Percentiles rank a stretch among this genome's conserved stretches.
Evolutionary conservation across 306 rosid species (phyloP).

Genomic region (Ormosia emarginata): DNA sequence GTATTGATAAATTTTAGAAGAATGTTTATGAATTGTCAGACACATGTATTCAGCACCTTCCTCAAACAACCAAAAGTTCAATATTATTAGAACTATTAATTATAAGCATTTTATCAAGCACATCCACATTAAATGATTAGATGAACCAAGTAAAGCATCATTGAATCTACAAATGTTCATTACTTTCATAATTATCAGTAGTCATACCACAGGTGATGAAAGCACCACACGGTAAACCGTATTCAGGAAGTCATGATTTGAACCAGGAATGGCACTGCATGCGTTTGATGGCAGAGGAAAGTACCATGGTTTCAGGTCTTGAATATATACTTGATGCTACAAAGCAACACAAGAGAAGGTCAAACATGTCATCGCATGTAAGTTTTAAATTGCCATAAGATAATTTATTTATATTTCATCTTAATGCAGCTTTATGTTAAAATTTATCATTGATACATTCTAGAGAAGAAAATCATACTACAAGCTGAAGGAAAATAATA

Average conservation of each 20-base stretch:
- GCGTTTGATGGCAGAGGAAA: conserved; percentile 77
- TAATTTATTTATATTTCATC: neutral
- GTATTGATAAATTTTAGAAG: neutral
- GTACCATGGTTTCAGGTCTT: conserved; percentile 76
- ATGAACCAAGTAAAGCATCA: conserved; percentile 2
- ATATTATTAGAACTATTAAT: neutral
- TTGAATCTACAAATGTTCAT: neutral
- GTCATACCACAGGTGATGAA: conserved; percentile 89
- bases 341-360: conserved; percentile 28
- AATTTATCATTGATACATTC: conserved; percentile 1
- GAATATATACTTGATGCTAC: conserved; percentile 52
- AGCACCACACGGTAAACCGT: conserved; percentile 72
- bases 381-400: neutral
- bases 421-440: neutral
- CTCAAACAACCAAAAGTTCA: neutral
- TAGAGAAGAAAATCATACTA: conserved; percentile 1
- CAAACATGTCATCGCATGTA: conserved; percentile 14
- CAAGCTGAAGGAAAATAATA: neutral
- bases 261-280: conserved; percentile 73
- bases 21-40: neutral
- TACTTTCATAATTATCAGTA: neutral
- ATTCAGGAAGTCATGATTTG: conserved; percentile 82
- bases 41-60: neutral
- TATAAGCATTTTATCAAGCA: neutral
- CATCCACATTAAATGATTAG: neutral